These are phyloP conservation scores for Penicillium herquei DNA, from an alignment of 495 filamentous ascomycete genomes.

Conservation along the genomic window DNA sequence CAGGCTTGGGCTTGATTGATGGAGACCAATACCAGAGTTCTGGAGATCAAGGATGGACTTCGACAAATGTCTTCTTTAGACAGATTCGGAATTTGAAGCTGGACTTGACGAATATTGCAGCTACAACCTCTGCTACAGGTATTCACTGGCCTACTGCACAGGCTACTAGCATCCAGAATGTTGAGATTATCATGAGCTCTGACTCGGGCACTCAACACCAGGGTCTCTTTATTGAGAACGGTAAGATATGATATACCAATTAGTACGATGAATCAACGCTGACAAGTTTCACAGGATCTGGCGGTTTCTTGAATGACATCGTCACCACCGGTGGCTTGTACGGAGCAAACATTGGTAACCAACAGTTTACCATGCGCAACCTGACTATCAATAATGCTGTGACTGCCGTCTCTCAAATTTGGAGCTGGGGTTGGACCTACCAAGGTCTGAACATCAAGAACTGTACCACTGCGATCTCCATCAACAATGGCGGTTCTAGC, in stretches of 20 bases:
- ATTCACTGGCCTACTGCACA: constrained; percentile 79
- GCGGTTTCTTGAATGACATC: constrained; percentile 63
- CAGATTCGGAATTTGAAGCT: constrained; percentile 77
- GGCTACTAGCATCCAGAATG: constrained; percentile 74
- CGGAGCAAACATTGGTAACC: constrained; percentile 67
- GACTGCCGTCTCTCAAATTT: constrained; percentile 60
- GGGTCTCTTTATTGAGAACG: constrained; percentile 74
- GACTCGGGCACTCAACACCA: constrained; percentile 60
- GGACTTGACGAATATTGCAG: constrained; percentile 64
- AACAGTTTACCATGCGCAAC: constrained; percentile 81
- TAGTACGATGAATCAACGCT: constrained; percentile 8
- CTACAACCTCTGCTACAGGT: constrained; percentile 51
- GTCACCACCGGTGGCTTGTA: constrained; percentile 70
- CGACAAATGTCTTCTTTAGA: constrained; percentile 74
- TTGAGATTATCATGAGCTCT: constrained; percentile 68
- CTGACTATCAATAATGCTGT: constrained; percentile 63
- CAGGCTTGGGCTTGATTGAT: constrained; percentile 65
- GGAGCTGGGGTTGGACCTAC: constrained; percentile 60
- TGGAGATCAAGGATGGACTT: constrained; percentile 48
- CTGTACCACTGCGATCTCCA: constrained; percentile 51
- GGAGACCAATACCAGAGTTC: constrained; percentile 57
- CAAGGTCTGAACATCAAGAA: constrained; percentile 48
- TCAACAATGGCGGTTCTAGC: constrained; percentile 35
- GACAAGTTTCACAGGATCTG: constrained; percentile 52
- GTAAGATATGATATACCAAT: constrained; percentile 33